These are phyloP conservation scores for Pythium sukuiense DNA, from an alignment of 352 stramenopile genomes.

Conservation along the genomic window DNA sequence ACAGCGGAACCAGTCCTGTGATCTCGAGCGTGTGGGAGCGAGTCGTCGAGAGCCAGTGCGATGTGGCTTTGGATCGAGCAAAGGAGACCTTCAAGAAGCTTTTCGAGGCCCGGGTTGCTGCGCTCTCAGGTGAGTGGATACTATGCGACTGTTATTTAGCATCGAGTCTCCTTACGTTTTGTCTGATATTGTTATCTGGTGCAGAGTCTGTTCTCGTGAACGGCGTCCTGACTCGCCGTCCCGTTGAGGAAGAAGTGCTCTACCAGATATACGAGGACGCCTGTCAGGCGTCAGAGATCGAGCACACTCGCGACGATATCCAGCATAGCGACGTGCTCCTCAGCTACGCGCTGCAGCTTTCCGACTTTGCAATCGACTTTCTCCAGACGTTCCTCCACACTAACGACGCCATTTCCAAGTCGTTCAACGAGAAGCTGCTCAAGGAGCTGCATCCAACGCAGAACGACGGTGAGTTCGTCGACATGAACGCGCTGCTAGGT, in stretches of 20 bases:
- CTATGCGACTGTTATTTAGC: too few species aligned
- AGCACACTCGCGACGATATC: conserved; percentile 46
- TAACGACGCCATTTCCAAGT: conserved; percentile 38
- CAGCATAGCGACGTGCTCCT: conserved; percentile 39
- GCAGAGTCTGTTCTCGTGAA: conserved; percentile 38
- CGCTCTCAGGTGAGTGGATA: conserved; percentile 39
- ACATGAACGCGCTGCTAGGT: conserved; percentile 22
- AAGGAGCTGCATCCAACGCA: conserved; percentile 38
- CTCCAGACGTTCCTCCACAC: conserved; percentile 33
- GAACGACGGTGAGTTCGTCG: conserved; percentile 27
- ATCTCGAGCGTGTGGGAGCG: conserved; percentile 84
- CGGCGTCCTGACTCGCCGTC: conserved; percentile 18
- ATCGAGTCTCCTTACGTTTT: neutral
- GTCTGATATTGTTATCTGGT: conserved; percentile 9
- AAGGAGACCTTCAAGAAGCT: conserved; percentile 44
- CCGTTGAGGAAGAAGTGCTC: conserved; percentile 44
- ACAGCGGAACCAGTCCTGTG: conserved; percentile 74
- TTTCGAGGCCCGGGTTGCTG: conserved; percentile 34
- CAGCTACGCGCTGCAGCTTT: conserved; percentile 45
- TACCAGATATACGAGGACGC: conserved; percentile 39
- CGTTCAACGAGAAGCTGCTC: conserved; percentile 51
- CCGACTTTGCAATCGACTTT: conserved; percentile 44
- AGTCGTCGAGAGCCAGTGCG: conserved; percentile 71
- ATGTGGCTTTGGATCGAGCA: conserved; percentile 56
- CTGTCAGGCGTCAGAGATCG: conserved; percentile 28